These are phyloP conservation scores for Talaromyces sp. DNA, from an alignment of 2,329 filamentous ascomycete species.

Conservation along the genomic window DNA sequence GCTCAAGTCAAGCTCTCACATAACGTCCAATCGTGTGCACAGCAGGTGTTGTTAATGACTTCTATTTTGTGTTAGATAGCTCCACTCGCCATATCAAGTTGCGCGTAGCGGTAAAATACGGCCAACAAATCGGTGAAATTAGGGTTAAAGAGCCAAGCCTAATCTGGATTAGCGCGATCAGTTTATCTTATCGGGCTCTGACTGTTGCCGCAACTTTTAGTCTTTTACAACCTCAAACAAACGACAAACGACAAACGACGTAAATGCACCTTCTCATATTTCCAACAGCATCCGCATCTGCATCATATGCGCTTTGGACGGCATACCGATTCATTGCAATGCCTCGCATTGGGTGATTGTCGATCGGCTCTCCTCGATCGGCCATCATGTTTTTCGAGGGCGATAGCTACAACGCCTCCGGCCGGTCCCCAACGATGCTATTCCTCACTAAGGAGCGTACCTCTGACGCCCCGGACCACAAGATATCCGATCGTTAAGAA, in stretches of 20 bases:
- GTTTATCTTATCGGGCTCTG: not conserved
- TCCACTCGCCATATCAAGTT: too few relatives aligned
- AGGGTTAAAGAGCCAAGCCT: too few relatives aligned
- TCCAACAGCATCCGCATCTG: not conserved
- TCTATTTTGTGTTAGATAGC: too few relatives aligned
- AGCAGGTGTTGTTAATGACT: too few relatives aligned
- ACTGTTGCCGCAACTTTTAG: not conserved
- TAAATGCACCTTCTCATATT: not conserved
- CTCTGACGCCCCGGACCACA: slow-evolving; percentile 18
- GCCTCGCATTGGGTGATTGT: slow-evolving; percentile 15
- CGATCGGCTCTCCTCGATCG: not conserved
- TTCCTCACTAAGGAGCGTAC: not conserved
- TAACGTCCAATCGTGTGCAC: too few relatives aligned
- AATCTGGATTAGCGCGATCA: too few relatives aligned
- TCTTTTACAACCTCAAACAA: not conserved
- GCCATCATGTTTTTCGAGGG: not conserved
- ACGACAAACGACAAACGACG: too few relatives aligned
- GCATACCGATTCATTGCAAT: slow-evolving; percentile 10
- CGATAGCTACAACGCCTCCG: not conserved
- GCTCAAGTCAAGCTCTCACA: too few relatives aligned
- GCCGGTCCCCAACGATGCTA: not conserved
- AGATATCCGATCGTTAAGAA: slow-evolving; percentile 27
- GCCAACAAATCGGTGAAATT: too few relatives aligned
- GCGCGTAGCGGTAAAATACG: too few relatives aligned
- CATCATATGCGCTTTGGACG: slow-evolving; percentile 15